Percentiles rank a stretch among this genome's conserved stretches.
Conservation (phyloP, 192 early-diverging fungal species). For the Backusella psychrophila region DNA sequence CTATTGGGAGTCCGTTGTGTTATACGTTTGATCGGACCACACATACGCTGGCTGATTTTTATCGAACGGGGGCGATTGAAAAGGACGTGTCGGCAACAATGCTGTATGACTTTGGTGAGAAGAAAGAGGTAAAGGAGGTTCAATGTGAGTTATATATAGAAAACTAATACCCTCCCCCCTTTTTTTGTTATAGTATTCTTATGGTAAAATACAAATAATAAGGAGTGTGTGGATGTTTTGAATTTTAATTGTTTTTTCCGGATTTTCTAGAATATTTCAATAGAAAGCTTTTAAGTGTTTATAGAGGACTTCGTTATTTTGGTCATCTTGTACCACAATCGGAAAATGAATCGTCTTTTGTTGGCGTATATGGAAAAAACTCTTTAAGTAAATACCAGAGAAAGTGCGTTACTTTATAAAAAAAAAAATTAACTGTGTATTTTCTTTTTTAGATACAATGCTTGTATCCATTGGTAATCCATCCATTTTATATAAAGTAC, state of each 20-base stretch:
- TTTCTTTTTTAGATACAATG: constrained; percentile 6
- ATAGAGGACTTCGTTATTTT: constrained; percentile 14
- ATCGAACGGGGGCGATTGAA: constrained; percentile 32
- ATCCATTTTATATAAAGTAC: neutral
- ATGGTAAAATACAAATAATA: constrained; percentile 30
- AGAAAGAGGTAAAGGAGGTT: neutral
- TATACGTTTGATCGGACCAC: constrained; percentile 34
- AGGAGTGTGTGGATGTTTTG: neutral
- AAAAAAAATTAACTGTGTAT: neutral
- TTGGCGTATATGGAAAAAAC: constrained; percentile 31
- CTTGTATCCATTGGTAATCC: constrained; percentile 4
- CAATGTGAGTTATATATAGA: neutral
- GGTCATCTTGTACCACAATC: constrained; percentile 22
- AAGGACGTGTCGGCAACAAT: neutral
- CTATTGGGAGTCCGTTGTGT: constrained; percentile 38
- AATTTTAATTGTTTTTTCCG: neutral
- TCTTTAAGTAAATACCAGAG: constrained; percentile 35
- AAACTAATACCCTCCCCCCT: neutral
- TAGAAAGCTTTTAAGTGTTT: neutral
- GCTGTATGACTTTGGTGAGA: neutral
- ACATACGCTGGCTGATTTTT: constrained; percentile 49
- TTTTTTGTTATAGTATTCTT: constrained; percentile 26
- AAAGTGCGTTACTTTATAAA: neutral
- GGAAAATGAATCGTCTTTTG: constrained; percentile 30
- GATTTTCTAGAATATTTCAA: neutral